These are phyloP conservation scores for Butyriboletus appendiculatus DNA, from an alignment of 1,284 basidiomycete genomes.

Conservation along the genomic window DNA sequence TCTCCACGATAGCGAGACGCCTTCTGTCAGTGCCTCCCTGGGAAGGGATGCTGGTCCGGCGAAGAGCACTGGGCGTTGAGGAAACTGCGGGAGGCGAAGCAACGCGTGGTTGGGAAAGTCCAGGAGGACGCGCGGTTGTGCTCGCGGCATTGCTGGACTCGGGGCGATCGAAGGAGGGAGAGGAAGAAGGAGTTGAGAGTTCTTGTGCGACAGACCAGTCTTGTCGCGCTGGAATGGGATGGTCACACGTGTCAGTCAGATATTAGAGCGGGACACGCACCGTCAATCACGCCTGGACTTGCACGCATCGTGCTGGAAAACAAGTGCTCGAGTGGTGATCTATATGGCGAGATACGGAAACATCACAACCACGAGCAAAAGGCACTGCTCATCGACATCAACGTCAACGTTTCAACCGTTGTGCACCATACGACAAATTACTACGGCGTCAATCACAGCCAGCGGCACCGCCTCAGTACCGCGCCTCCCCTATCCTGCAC, in stretches of 20 bases:
- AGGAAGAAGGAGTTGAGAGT: constrained; percentile 21
- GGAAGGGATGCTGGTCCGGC: constrained; percentile 52
- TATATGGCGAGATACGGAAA: constrained; percentile 12
- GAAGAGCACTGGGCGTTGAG: constrained; percentile 26
- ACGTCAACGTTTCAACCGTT: neutral
- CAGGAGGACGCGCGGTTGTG: constrained; percentile 5
- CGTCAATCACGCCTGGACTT: constrained; percentile 6
- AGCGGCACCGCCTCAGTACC: constrained; percentile 26
- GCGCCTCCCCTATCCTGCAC: constrained; percentile 3
- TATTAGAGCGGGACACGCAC: constrained; percentile 19
- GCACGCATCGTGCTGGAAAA: constrained; percentile 14
- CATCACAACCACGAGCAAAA: neutral
- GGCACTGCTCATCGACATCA: constrained; percentile 17
- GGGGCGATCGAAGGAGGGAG: constrained; percentile 31
- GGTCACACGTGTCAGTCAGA: neutral
- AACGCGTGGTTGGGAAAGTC: constrained; percentile 23
- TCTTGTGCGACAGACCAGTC: constrained; percentile 28
- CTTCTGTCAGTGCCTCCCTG: constrained; percentile 63
- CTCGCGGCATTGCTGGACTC: constrained; percentile 38
- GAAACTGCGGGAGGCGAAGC: constrained; percentile 29
- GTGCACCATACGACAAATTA: constrained; percentile 1
- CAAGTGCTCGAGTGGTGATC: neutral
- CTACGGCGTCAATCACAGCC: constrained; percentile 23
- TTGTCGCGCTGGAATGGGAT: constrained; percentile 9
- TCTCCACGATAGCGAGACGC: constrained; percentile 64